Evolutionary conservation across 441 rosid genomes (phyloP).

Genomic region (Brassica hybrid): DNA sequence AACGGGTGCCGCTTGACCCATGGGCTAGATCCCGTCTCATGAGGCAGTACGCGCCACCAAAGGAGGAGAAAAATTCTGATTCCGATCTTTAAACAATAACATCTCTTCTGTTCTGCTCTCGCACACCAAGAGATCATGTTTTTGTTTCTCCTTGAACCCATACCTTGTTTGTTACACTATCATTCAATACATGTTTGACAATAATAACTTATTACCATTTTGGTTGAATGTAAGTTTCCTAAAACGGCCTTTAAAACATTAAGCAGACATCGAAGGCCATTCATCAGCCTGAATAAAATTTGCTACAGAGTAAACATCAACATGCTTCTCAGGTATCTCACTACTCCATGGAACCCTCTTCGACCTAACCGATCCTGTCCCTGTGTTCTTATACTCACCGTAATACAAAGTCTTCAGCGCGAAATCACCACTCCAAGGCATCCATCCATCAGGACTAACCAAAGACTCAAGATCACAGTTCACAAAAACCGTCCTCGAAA

Average conservation of each 20-base stretch:
- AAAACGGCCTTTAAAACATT: constrained; percentile 25
- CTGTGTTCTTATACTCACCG: constrained; percentile 76
- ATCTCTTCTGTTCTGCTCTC: constrained; percentile 10
- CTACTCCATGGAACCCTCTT: constrained; percentile 79
- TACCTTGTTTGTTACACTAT: constrained; percentile 18
- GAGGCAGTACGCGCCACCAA: constrained; percentile 80
- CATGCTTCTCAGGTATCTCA: constrained; percentile 65
- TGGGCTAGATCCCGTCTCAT: constrained; percentile 78
- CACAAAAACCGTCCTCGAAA: constrained; percentile 73
- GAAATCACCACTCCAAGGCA: constrained; percentile 75
- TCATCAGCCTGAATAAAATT: constrained; percentile 86
- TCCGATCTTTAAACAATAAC: constrained; percentile 52
- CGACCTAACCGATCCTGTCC: constrained; percentile 60
- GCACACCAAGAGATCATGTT: constrained; percentile 8
- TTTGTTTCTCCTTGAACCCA: neutral
- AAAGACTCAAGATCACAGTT: constrained; percentile 60
- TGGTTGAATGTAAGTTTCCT: neutral
- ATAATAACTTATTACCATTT: neutral
- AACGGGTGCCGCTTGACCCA: constrained; percentile 71
- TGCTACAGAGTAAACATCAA: constrained; percentile 65
- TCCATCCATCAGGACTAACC: constrained; percentile 70
- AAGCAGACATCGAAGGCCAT: constrained; percentile 68
- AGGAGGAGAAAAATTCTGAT: constrained; percentile 66
- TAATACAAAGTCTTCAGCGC: constrained; percentile 78
- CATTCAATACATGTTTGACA: constrained; percentile 10